phyloP scores from a whole-genome alignment of 805 yeast species.

The Priceomyces medius region DNA sequence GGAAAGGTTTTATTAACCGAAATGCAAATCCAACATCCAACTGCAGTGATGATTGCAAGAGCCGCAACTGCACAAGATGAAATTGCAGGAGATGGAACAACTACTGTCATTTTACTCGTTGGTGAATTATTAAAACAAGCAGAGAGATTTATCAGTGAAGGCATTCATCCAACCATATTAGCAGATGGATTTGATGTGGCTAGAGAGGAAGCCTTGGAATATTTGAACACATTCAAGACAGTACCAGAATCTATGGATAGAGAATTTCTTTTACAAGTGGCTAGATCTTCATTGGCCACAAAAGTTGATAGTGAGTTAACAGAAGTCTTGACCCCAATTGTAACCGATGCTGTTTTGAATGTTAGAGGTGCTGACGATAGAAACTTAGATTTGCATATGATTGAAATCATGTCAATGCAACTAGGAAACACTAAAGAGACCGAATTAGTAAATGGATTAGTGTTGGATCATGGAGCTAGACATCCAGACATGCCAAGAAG shows the following conservation, averaged over 20 bases:
- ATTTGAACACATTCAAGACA: slow-evolving; percentile 64
- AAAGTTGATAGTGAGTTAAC: slow-evolving; percentile 78
- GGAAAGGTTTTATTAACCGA: slow-evolving; percentile 91
- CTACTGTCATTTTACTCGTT: slow-evolving; percentile 89
- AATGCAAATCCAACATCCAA: slow-evolving; percentile 80
- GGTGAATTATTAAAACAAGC: slow-evolving; percentile 96
- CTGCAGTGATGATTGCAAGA: slow-evolving; percentile 65
- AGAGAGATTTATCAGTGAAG: slow-evolving; percentile 85
- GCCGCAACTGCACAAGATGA: slow-evolving; percentile 99
- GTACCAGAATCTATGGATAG: slow-evolving; percentile 62
- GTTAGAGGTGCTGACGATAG: slow-evolving; percentile 52
- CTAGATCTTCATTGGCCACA: slow-evolving; percentile 84
- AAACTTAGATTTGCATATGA: slow-evolving; percentile 87
- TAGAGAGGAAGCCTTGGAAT: slow-evolving; percentile 69
- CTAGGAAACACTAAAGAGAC: slow-evolving; percentile 85
- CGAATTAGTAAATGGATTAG: slow-evolving; percentile 80
- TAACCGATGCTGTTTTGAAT: slow-evolving; percentile 90
- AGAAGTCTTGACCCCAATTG: slow-evolving; percentile 85
- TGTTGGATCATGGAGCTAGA: slow-evolving; percentile 96
- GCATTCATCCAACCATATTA: slow-evolving; percentile 91
- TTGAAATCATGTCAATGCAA: slow-evolving; percentile 98
- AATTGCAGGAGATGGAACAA: slow-evolving; percentile 99
- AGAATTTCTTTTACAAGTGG: slow-evolving; percentile 87
- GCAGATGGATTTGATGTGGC: slow-evolving; percentile 96
- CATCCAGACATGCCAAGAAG: slow-evolving; percentile 98